phyloP scores from a whole-genome alignment of 306 rosid species.

The Casuarina equisetifolia region DNA sequence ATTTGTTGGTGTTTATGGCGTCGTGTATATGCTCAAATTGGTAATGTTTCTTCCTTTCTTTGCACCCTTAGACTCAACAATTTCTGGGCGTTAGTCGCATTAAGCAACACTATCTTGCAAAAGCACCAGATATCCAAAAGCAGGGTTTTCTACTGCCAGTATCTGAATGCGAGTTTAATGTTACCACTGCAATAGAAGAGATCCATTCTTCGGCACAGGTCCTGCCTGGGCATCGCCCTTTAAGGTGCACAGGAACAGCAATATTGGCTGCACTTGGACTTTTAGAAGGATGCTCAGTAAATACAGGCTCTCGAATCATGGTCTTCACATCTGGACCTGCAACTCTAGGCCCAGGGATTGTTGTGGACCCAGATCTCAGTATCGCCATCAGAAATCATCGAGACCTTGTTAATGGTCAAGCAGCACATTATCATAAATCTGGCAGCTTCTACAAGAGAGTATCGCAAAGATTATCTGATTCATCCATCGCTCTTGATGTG shows the following conservation, averaged over 20 bases:
- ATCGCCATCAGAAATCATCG: constrained; percentile 68
- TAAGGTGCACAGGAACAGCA: constrained; percentile 79
- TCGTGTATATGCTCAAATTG: constrained; percentile 6
- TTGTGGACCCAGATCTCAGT: constrained; percentile 59
- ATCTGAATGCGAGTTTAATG: constrained; percentile 73
- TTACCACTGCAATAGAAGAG: constrained; percentile 73
- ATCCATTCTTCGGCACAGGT: constrained; percentile 45
- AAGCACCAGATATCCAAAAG: constrained; percentile 41
- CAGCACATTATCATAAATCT: constrained; percentile 49
- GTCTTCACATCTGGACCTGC: constrained; percentile 90
- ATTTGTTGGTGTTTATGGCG: background rate
- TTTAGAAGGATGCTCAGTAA: constrained; percentile 60
- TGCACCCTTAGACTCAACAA: constrained; percentile 45
- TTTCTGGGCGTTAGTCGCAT: constrained; percentile 50
- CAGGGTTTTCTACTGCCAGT: constrained; percentile 71
- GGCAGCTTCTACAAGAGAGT: constrained; percentile 54
- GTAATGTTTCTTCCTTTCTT: constrained; percentile 20
- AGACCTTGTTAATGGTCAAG: constrained; percentile 62
- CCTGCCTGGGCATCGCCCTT: constrained; percentile 48
- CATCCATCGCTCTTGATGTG: constrained; percentile 67
- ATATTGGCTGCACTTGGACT: constrained; percentile 77
- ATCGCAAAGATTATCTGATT: constrained; percentile 53
- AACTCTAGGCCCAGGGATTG: constrained; percentile 72
- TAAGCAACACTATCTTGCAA: constrained; percentile 56
- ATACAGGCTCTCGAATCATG: constrained; percentile 79